Base-by-base conservation (phyloP, 257 asterid species). In the Nyctanthes arbortristis region DNA sequence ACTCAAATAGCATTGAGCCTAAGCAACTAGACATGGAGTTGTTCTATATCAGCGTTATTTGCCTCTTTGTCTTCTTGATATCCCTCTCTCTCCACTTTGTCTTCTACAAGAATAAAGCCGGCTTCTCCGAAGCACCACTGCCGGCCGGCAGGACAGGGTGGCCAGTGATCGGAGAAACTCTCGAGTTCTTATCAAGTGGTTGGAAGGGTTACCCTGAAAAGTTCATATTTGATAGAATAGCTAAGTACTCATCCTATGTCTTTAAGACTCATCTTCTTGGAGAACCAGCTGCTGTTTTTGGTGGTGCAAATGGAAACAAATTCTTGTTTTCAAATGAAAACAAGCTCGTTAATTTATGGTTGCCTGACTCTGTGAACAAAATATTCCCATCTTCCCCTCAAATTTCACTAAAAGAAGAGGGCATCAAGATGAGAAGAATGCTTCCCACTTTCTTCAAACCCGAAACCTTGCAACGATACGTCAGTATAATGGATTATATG, bases 301-400 rank as follows among this genome's bases (percentile, higher is more conserved):
- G 80, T 24, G 79, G 83, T 14, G 74, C 83, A 0, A 52, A 35
- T 13, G 83, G 83, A 12, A 78, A 78, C 71, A 78, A 78, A 5
- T 78, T 78, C 71, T 18, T 78, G 18, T 78, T 78, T 75, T 78
- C 79, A 16, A 78, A 78, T 24, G 82, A 78, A 64, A 74, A 70
- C 71, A 78, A 78, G 59, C 77, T 78, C 1, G 83, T 74, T 4
- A 77, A 70, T 31, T 74, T 72, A 4, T 78, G 80, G 83, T 78
- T 79, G 83, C 83, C 82, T 0, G 5, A 59, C 1, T 78, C 82
- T 5, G 76, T 78, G 20, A 73, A 73, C 79, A 78, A 78, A 33
- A 39, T 78, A 25, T 78, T 78, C 61, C 80, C 80, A 0, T 78
- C 83, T 1, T 78, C 83, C 12, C 54, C 62, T 0, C 80, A 70